These are phyloP conservation scores for Phaeosphaeria sp. DNA, from an alignment of 2,329 filamentous ascomycete genomes.

Conservation along the genomic window DNA sequence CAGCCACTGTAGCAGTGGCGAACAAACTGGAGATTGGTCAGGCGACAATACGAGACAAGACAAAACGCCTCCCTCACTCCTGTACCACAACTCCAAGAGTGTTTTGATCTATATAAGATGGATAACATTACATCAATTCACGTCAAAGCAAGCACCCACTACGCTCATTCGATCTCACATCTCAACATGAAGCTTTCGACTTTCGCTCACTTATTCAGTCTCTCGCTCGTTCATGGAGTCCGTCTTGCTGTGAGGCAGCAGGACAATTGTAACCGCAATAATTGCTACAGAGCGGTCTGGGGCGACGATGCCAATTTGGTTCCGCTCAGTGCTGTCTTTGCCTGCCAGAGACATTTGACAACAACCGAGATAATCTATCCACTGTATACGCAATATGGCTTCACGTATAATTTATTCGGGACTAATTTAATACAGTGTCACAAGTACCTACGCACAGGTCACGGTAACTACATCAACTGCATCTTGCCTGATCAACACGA, in stretches of 20 bases:
- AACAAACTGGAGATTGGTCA: not conserved
- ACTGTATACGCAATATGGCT: constrained; percentile 18
- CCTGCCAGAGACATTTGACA: constrained; percentile 34
- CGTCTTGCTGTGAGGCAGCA: constrained; percentile 29
- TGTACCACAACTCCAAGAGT: not conserved
- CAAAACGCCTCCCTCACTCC: not conserved
- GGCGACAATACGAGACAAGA: not conserved
- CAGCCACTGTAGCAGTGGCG: not conserved
- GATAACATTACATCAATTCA: too few relatives aligned
- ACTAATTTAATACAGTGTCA: not conserved
- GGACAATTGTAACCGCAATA: constrained; percentile 23
- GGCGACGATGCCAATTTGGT: constrained; percentile 17
- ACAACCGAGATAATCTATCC: constrained; percentile 32
- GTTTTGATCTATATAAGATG: not conserved
- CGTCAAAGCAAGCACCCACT: not conserved
- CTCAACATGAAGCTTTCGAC: constrained; percentile 29
- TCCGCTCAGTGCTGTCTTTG: constrained; percentile 20
- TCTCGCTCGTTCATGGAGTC: constrained; percentile 18
- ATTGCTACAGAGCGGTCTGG: constrained; percentile 36
- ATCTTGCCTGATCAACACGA: constrained; percentile 9
- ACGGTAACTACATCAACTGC: constrained; percentile 12
- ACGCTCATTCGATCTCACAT: not conserved
- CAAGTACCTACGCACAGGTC: constrained; percentile 4
- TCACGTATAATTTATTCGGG: too few relatives aligned
- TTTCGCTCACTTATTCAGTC: constrained; percentile 11